Evolutionary conservation across 805 yeast species (phyloP).

Genomic region (Yamadazyma kitorensis): DNA sequence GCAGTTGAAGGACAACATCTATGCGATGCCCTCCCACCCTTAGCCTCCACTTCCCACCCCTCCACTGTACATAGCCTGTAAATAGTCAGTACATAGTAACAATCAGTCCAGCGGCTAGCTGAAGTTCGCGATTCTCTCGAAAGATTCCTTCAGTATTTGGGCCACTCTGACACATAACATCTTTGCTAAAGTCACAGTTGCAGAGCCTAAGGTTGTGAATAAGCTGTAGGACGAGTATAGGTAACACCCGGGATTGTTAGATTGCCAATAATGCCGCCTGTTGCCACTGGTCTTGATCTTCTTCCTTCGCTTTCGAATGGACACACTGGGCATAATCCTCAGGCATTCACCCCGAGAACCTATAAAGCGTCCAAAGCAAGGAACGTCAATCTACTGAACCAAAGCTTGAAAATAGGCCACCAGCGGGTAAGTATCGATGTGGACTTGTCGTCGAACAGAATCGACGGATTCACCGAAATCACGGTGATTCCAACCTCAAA

Average conservation of each 20-base stretch:
- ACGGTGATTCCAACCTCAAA: slow-evolving; percentile 72
- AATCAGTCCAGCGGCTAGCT: too few relatives aligned
- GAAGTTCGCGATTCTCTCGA: too few relatives aligned
- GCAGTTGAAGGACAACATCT: slow-evolving; percentile 6
- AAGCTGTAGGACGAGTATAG: too few relatives aligned
- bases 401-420: slow-evolving; percentile 71
- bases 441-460: slow-evolving; percentile 57
- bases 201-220: too few relatives aligned
- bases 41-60: too few relatives aligned
- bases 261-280: slow-evolving; percentile 7
- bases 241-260: background rate
- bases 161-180: too few relatives aligned
- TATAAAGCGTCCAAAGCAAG: slow-evolving; percentile 19
- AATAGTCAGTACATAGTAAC: too few relatives aligned
- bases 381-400: slow-evolving; percentile 29
- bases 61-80: too few relatives aligned
- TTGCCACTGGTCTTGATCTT: slow-evolving; percentile 3
- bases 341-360: slow-evolving; percentile 16
- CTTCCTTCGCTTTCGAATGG: background rate
- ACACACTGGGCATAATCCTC: background rate
- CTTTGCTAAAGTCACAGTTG: too few relatives aligned
- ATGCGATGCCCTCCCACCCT: too few relatives aligned
- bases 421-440: slow-evolving; percentile 81
- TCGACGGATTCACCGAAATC: slow-evolving; percentile 78
- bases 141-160: too few relatives aligned